Evolutionary conservation across 1,284 basidiomycete genomes (phyloP).

Genomic region (Quambalaria eucalypti): DNA sequence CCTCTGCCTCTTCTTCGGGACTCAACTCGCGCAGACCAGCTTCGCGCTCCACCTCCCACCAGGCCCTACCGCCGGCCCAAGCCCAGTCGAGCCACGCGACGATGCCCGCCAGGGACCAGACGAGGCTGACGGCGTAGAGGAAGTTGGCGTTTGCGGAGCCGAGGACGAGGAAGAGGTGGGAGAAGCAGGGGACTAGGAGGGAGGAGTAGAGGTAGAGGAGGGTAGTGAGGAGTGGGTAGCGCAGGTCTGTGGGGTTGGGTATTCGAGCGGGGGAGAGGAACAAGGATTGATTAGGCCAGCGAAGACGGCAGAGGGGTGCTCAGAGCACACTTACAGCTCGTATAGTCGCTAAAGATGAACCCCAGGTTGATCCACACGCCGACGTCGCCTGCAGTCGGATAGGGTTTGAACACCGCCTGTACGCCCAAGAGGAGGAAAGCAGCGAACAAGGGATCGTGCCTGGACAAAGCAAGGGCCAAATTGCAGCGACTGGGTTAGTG

Average conservation of each 20-base stretch:
- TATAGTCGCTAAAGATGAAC: neutral
- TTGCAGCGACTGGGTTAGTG: too few species aligned
- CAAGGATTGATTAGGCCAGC: neutral
- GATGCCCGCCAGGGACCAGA: conserved; percentile 79
- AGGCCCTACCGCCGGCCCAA: conserved; percentile 55
- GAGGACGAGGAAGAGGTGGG: conserved; percentile 80
- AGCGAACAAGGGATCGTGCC: conserved; percentile 76
- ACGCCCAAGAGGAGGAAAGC: conserved; percentile 68
- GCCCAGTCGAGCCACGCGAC: conserved; percentile 68
- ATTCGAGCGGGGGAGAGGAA: neutral
- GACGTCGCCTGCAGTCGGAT: conserved; percentile 57
- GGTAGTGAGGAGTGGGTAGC: conserved; percentile 74
- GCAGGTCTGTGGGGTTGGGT: conserved; percentile 57
- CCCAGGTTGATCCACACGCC: neutral
- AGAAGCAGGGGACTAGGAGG: conserved; percentile 79
- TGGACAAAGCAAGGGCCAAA: conserved; percentile 38
- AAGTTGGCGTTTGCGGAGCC: conserved; percentile 97
- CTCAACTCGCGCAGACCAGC: neutral
- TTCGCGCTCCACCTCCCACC: conserved; percentile 29
- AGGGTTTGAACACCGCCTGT: conserved; percentile 77
- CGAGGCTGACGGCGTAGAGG: conserved; percentile 88
- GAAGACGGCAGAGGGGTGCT: neutral
- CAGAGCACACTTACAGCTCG: neutral
- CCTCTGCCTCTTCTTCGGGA: neutral
- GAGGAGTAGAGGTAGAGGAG: conserved; percentile 76